Base-by-base conservation (phyloP, 2,329 filamentous ascomycete genomes). In the Botryotinia globosa region DNA sequence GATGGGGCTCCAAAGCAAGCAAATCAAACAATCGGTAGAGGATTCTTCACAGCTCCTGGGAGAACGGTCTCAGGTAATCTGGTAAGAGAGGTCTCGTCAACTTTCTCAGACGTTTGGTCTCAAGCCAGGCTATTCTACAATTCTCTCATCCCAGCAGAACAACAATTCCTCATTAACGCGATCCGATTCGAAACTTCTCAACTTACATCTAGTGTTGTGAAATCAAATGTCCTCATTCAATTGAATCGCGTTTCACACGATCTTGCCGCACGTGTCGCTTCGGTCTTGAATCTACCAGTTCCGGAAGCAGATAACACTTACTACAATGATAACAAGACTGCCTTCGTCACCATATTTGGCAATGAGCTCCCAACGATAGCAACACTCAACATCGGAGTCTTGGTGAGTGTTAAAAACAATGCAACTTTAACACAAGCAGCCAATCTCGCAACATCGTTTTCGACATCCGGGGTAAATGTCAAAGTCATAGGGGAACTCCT, bases 51-150 rank as follows among this genome's bases (percentile, higher is more conserved):
- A 4, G 83, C 90, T 0, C 90, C 91, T 0, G 82, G 81, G 34
- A 89, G 91, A 22, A 82, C 81, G 32, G 81, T 81, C 18, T 82
- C 80, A 1, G 90, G 90, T 39, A 81, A 81, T 16, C 85, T 92
- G 5, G 81, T 87, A 3, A 88, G 91, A 65, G 83, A 83, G 22
- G 83, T 87, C 29, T 88, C 89, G n/a, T 82, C 85, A 0, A 90
- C 89, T 1, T 93, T 93, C 79, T 81, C 85, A n/a, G 90, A 93
- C 78, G 89, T 89, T 79, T 93, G 90, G 90, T 88, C 87, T 4
- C 91, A 94, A 79, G 87, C 90, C 0, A 87, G 91, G 1, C 84
- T 93, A 20, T 93, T 93, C 83, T 93, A 87, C 85, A 93, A 93
- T 85, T 92, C 90, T 0, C 83, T 94, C 67, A 83, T 86, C 2